Conservation (phyloP, 768 basidiomycete species). For the Amanita pseudoporphyria region DNA sequence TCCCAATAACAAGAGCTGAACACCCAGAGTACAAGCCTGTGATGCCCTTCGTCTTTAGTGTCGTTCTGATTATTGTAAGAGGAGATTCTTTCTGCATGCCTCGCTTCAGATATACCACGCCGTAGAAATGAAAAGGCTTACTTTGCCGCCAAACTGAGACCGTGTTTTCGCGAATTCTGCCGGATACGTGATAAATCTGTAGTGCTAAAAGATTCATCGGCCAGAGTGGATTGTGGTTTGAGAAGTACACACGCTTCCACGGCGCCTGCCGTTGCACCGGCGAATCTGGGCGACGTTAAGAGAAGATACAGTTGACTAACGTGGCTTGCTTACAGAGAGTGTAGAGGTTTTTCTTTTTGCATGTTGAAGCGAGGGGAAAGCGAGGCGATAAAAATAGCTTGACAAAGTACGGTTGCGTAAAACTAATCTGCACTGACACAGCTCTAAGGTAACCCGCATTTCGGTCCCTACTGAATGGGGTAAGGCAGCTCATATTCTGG, state of each 20-base stretch:
- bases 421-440: no score
- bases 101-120: background rate
- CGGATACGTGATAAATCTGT: slow-evolving; percentile 78
- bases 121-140: slow-evolving; percentile 10
- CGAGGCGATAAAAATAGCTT: background rate
- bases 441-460: no score
- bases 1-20: slow-evolving; percentile 82
- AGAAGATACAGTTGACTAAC: background rate
- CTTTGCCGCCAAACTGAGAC: slow-evolving; percentile 83
- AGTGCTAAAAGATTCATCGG: slow-evolving; percentile 2
- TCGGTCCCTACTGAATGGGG: no score
- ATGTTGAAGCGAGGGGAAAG: background rate
- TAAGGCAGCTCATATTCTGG: no score
- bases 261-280: slow-evolving; percentile 88
- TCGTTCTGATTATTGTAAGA: slow-evolving; percentile 63
- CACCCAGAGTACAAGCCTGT: slow-evolving; percentile 90
- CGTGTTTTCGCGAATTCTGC: slow-evolving; percentile 92
- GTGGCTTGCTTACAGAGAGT: slow-evolving; percentile 48
- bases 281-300: slow-evolving; percentile 33
- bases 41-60: slow-evolving; percentile 66
- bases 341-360: slow-evolving; percentile 68
- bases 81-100: slow-evolving; percentile 47
- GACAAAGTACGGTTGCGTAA: no score
- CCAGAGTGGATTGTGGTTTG: background rate
- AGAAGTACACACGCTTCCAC: slow-evolving; percentile 69